A percentile compares a stretch with the other conserved stretches of the same genome.
Conservation (phyloP, 805 yeast species). For the Schizosaccharomyces japonicus region DNA sequence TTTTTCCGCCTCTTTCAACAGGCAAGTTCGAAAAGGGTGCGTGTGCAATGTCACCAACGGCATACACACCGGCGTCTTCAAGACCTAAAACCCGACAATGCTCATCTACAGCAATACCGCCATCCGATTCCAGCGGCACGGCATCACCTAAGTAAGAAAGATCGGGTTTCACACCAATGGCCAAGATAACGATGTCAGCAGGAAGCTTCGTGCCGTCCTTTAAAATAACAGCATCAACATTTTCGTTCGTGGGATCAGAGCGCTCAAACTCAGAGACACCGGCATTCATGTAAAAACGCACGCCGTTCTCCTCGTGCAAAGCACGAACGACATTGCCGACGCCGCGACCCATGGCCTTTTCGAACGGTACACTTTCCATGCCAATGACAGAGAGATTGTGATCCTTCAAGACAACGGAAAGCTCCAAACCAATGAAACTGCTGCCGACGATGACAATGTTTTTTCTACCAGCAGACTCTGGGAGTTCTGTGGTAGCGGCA, state of each 20-base stretch:
- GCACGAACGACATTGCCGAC: conserved; percentile 5
- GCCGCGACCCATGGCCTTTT: conserved; percentile 4
- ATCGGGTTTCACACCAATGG: conserved; percentile 6
- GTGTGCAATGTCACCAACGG: conserved; percentile 7
- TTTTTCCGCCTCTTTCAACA: not conserved
- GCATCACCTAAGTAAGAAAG: not conserved
- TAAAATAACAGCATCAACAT: conserved; percentile 5
- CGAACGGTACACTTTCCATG: conserved; percentile 5
- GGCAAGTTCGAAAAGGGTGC: conserved; percentile 5
- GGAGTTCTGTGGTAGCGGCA: conserved; percentile 3
- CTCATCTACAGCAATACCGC: conserved; percentile 6
- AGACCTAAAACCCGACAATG: conserved; percentile 5
- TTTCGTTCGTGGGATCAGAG: not conserved
- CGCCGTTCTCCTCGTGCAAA: conserved; percentile 4
- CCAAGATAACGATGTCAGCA: conserved; percentile 6
- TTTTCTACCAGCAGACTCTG: conserved; percentile 5
- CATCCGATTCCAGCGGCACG: conserved; percentile 5
- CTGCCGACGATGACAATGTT: conserved; percentile 7
- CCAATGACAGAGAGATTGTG: conserved; percentile 6
- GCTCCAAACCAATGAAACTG: conserved; percentile 7
- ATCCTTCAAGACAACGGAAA: conserved; percentile 5
- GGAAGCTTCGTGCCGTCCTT: conserved; percentile 6
- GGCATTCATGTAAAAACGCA: conserved; percentile 3
- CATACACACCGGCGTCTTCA: conserved; percentile 7
- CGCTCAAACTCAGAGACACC: not conserved